Percentiles rank a stretch among this genome's conserved stretches.
Conservation (phyloP, 345 rosid genomes). For the Alliaria petiolata region DNA sequence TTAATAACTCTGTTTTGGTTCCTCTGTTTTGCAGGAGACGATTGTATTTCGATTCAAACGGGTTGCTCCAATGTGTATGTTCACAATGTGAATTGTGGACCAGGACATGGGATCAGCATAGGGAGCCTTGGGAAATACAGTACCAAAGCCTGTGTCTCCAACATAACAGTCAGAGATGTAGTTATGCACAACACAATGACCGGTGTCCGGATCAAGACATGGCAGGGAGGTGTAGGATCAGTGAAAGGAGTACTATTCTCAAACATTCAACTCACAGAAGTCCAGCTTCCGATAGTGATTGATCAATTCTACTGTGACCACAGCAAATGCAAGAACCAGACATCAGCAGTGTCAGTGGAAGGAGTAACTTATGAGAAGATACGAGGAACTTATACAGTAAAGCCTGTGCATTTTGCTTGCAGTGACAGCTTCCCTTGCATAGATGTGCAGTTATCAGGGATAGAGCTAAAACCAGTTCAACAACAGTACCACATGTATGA, state of each 20-base stretch:
- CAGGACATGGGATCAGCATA: conserved; percentile 96
- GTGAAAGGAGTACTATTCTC: conserved; percentile 88
- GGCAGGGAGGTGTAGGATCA: conserved; percentile 99
- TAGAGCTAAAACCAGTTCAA: conserved; percentile 69
- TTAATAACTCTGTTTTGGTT: neutral
- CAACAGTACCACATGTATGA: conserved; percentile 66
- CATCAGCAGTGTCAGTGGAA: conserved; percentile 77
- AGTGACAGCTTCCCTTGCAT: conserved; percentile 89
- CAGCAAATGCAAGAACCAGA: conserved; percentile 64
- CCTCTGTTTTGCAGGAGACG: conserved; percentile 68
- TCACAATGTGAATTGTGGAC: conserved; percentile 87
- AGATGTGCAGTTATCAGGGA: too few species aligned
- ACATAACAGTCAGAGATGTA: conserved; percentile 78
- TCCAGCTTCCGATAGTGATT: conserved; percentile 82
- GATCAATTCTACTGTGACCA: conserved; percentile 94
- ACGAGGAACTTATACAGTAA: conserved; percentile 85
- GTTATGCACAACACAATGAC: conserved; percentile 80
- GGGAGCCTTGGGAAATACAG: conserved; percentile 84
- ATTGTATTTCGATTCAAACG: conserved; percentile 87
- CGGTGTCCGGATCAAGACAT: conserved; percentile 92
- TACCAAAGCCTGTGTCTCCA: conserved; percentile 91
- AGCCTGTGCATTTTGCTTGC: conserved; percentile 90
- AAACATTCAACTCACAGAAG: conserved; percentile 85
- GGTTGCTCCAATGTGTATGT: conserved; percentile 86
- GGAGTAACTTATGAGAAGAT: conserved; percentile 84